Conservation (phyloP, 441 rosid genomes). For the Euphorbia corollata region DNA sequence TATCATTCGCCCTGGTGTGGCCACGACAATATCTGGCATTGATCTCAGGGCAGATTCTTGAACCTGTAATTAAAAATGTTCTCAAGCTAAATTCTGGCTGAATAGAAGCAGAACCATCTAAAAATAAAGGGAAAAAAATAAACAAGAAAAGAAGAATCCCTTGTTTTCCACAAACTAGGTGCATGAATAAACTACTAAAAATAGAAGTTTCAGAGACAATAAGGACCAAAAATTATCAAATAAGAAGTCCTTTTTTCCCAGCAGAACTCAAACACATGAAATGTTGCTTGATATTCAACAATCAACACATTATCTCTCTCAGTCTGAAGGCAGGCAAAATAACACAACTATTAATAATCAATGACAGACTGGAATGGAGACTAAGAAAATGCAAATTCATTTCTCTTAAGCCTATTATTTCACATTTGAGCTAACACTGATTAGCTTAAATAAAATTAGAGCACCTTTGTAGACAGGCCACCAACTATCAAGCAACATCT, state of each 20-base stretch:
- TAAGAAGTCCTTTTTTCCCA: not conserved
- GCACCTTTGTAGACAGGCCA: slow-evolving; percentile 82
- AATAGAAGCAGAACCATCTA: not conserved
- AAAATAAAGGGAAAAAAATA: not conserved
- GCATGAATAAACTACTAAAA: not conserved
- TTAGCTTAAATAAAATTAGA: slow-evolving; percentile 19
- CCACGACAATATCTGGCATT: slow-evolving; percentile 97
- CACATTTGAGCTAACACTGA: not conserved
- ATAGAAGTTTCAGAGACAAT: not conserved
- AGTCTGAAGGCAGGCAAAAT: not conserved
- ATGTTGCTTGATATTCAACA: not conserved
- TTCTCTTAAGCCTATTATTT: not conserved
- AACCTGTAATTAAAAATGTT: slow-evolving; percentile 35
- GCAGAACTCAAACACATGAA: not conserved
- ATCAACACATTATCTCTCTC: not conserved
- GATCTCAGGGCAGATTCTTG: slow-evolving; percentile 89
- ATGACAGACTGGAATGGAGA: not conserved
- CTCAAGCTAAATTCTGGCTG: not conserved
- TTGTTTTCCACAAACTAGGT: not conserved
- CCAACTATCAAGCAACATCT: slow-evolving; percentile 89
- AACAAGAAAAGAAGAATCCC: not conserved
- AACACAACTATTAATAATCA: not conserved
- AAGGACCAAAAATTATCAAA: not conserved
- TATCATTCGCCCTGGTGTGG: slow-evolving; percentile 97
- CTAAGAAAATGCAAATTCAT: not conserved